Conservation (phyloP, 805 yeast species). For the Millerozyma acaciae region DNA sequence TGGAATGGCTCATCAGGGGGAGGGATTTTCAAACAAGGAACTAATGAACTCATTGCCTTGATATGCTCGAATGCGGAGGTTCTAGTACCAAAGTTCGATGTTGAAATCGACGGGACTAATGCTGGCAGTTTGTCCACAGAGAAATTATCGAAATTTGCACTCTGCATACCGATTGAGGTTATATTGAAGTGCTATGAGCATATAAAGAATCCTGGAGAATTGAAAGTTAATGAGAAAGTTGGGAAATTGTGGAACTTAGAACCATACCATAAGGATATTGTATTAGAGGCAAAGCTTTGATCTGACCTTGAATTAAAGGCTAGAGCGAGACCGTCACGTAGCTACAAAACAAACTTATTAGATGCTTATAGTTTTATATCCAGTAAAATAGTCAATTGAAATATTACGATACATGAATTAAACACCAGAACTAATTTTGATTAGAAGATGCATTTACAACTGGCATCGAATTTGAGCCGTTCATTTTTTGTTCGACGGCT, state of each 20-base stretch:
- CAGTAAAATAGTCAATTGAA: background rate
- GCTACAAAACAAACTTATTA: too few species aligned
- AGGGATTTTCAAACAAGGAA: conserved; percentile 25
- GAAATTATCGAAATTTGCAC: conserved; percentile 27
- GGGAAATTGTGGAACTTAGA: conserved; percentile 22
- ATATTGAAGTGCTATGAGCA: conserved; percentile 20
- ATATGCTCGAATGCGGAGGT: conserved; percentile 45
- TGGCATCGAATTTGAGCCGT: conserved; percentile 3
- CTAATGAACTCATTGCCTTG: conserved; percentile 33
- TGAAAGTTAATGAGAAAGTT: conserved; percentile 12
- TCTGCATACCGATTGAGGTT: conserved; percentile 31
- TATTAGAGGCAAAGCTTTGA: too few species aligned
- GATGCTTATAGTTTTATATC: too few species aligned
- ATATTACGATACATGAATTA: background rate
- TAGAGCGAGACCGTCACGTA: too few species aligned
- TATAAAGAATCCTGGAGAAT: conserved; percentile 1
- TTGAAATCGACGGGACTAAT: conserved; percentile 6
- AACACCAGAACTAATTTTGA: conserved; percentile 1
- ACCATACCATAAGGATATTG: conserved; percentile 18
- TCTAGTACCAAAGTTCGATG: conserved; percentile 14
- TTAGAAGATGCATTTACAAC: conserved; percentile 6
- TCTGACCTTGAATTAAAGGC: too few species aligned
- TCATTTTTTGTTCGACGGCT: conserved; percentile 16
- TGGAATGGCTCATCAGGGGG: conserved; percentile 55
- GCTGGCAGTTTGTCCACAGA: too few species aligned